phyloP scores from a whole-genome alignment of 805 yeast genomes.

The Metschnikowia reukaufii region DNA sequence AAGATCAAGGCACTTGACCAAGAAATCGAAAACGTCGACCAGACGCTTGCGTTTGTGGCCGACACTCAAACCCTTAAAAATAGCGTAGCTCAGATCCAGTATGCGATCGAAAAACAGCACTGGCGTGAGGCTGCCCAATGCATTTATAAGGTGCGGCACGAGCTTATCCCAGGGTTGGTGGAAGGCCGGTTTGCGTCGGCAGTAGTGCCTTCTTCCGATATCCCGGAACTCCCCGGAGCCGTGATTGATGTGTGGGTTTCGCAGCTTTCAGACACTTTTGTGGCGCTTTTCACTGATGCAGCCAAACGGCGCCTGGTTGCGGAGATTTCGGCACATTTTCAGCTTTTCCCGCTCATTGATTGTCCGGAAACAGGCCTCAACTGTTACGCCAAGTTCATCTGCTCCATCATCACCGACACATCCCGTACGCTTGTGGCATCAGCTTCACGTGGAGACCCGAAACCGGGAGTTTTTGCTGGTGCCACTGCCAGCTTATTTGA shows the following conservation, averaged over 20 bases:
- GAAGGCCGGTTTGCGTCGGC: slow-evolving; percentile 70
- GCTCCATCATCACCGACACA: slow-evolving; percentile 79
- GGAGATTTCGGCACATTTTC: slow-evolving; percentile 74
- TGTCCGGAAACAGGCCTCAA: slow-evolving; percentile 69
- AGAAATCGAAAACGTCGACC: slow-evolving; percentile 64
- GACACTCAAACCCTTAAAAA: slow-evolving; percentile 65
- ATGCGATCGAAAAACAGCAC: slow-evolving; percentile 64
- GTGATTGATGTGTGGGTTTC: slow-evolving; percentile 59
- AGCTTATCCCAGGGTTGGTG: slow-evolving; percentile 54
- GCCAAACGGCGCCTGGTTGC: slow-evolving; percentile 65
- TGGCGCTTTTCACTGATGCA: slow-evolving; percentile 65
- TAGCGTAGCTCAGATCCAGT: slow-evolving; percentile 62
- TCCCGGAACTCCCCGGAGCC: slow-evolving; percentile 73
- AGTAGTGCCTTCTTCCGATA: slow-evolving; percentile 82
- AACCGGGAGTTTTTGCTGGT: slow-evolving; percentile 56
- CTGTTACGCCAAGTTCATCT: slow-evolving; percentile 82
- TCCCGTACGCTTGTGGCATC: slow-evolving; percentile 59
- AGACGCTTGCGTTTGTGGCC: slow-evolving; percentile 63
- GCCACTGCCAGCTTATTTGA: slow-evolving; percentile 72
- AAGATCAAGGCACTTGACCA: slow-evolving; percentile 67
- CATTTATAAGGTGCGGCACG: slow-evolving; percentile 41
- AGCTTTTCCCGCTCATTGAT: slow-evolving; percentile 83
- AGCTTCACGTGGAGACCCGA: slow-evolving; percentile 25
- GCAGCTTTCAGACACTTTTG: slow-evolving; percentile 57
- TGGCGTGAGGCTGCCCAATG: slow-evolving; percentile 80